These are phyloP conservation scores for Beverwykella pulmonaria DNA, from an alignment of 495 filamentous ascomycete species.

Conservation along the genomic window DNA sequence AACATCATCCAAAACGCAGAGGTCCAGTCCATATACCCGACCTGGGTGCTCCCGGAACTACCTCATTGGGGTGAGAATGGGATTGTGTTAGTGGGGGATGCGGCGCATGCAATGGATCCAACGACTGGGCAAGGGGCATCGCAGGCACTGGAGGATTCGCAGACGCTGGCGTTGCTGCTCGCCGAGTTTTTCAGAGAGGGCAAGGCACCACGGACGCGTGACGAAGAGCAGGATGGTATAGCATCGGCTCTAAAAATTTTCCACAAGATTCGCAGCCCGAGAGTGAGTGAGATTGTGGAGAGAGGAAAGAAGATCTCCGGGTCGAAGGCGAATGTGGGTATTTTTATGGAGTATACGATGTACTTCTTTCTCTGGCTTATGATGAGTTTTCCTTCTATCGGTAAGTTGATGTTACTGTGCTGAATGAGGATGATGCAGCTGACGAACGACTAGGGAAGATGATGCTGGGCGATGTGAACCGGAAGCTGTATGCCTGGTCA, in stretches of 20 bases:
- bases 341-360: slow-evolving; percentile 31
- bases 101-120: slow-evolving; percentile 43
- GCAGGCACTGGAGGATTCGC: slow-evolving; percentile 43
- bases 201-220: neutral
- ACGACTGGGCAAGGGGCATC: slow-evolving; percentile 44
- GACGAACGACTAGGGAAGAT: slow-evolving; percentile 17
- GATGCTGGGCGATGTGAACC: slow-evolving; percentile 27
- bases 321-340: slow-evolving; percentile 22
- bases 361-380: slow-evolving; percentile 37
- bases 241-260: slow-evolving; percentile 17
- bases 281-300: slow-evolving; percentile 23
- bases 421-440: neutral
- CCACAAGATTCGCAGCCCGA: slow-evolving; percentile 30
- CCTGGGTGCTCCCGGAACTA: slow-evolving; percentile 55
- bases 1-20: slow-evolving; percentile 47
- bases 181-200: slow-evolving; percentile 5
- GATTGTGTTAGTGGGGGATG: slow-evolving; percentile 43
- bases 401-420: slow-evolving; percentile 16
- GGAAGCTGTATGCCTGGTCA: slow-evolving; percentile 25
- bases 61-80: slow-evolving; percentile 50
- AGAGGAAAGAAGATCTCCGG: slow-evolving; percentile 25
- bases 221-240: slow-evolving; percentile 17
- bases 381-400: slow-evolving; percentile 24
- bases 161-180: slow-evolving; percentile 34
- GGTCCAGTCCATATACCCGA: slow-evolving; percentile 57